phyloP scores from a whole-genome alignment of 2,329 filamentous ascomycete species.

The Diaporthe sp. region DNA sequence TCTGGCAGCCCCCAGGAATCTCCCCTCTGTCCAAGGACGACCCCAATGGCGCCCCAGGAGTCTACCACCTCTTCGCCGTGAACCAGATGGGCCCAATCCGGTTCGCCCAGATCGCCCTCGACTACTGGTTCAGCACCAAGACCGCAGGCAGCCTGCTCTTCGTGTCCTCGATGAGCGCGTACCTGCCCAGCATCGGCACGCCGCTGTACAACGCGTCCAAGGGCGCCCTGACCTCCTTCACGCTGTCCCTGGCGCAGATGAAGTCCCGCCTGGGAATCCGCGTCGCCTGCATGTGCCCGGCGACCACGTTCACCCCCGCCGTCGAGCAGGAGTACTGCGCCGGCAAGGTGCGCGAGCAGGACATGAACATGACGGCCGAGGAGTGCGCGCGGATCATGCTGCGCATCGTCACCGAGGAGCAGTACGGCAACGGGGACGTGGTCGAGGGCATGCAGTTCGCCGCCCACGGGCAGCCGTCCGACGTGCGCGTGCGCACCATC shows the following conservation, averaged over 20 bases:
- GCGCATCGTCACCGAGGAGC: constrained; percentile 34
- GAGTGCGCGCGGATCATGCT: constrained; percentile 40
- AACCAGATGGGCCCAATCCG: constrained; percentile 46
- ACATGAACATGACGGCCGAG: constrained; percentile 40
- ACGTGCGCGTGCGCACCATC: constrained; percentile 36
- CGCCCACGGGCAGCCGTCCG: constrained; percentile 18
- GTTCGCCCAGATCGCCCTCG: constrained; percentile 46
- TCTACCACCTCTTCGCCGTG: constrained; percentile 44
- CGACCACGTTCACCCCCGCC: constrained; percentile 38
- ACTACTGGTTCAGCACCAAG: constrained; percentile 43
- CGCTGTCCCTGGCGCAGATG: constrained; percentile 39
- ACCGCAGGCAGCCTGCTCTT: constrained; percentile 35
- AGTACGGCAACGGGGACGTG: constrained; percentile 38
- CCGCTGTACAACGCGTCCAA: constrained; percentile 43
- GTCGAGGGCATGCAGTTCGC: constrained; percentile 41
- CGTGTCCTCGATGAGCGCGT: constrained; percentile 28
- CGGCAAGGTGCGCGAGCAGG: constrained; percentile 36
- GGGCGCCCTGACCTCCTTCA: constrained; percentile 44
- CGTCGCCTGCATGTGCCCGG: constrained; percentile 39
- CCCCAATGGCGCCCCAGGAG: constrained; percentile 40
- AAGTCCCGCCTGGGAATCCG: constrained; percentile 36
- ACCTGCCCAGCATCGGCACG: constrained; percentile 35
- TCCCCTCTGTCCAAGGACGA: constrained; percentile 42
- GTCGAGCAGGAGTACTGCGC: constrained; percentile 36
- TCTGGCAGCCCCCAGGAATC: constrained; percentile 46